Conservation (phyloP, 331 rosid species). For the Rosa hybrid region DNA sequence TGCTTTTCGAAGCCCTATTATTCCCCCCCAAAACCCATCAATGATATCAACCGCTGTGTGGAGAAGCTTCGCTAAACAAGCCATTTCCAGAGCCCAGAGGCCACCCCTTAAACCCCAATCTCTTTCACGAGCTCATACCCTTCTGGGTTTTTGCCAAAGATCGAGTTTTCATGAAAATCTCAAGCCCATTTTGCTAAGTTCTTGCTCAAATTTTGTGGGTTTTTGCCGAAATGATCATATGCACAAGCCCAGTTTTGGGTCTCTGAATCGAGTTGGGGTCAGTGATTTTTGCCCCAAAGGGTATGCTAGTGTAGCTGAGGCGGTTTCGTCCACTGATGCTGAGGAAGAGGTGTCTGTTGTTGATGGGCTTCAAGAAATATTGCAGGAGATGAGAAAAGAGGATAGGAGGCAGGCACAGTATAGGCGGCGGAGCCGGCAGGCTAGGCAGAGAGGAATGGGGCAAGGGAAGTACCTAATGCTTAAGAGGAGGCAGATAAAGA, state of each 20-base stretch:
- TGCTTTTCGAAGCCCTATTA: slow-evolving; percentile 3
- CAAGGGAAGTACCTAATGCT: slow-evolving; percentile 43
- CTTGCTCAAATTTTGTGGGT: slow-evolving; percentile 27
- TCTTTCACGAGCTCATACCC: slow-evolving; percentile 27
- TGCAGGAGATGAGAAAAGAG: slow-evolving; percentile 59
- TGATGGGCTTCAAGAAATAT: slow-evolving; percentile 50
- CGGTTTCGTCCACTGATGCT: slow-evolving; percentile 58
- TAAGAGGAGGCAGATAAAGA: slow-evolving; percentile 71
- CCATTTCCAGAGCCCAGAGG: slow-evolving; percentile 31
- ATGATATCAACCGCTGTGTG: slow-evolving; percentile 64
- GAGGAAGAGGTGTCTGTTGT: slow-evolving; percentile 59
- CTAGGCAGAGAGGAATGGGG: slow-evolving; percentile 41
- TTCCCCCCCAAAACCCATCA: slow-evolving; percentile 28
- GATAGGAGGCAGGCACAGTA: slow-evolving; percentile 34
- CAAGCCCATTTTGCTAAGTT: slow-evolving; percentile 27
- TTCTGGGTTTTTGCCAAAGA: slow-evolving; percentile 29
- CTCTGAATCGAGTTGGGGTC: slow-evolving; percentile 26
- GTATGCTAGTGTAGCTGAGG: slow-evolving; percentile 67
- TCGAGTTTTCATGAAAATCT: slow-evolving; percentile 7
- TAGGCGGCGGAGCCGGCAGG: slow-evolving; percentile 30
- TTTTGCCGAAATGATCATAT: slow-evolving; percentile 16
- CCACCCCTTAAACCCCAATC: slow-evolving; percentile 25
- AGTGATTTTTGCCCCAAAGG: slow-evolving; percentile 44
- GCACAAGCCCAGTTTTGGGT: slow-evolving; percentile 26
- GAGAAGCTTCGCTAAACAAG: slow-evolving; percentile 57